phyloP scores from a whole-genome alignment of 768 basidiomycete species.

The Mycena galopus region DNA sequence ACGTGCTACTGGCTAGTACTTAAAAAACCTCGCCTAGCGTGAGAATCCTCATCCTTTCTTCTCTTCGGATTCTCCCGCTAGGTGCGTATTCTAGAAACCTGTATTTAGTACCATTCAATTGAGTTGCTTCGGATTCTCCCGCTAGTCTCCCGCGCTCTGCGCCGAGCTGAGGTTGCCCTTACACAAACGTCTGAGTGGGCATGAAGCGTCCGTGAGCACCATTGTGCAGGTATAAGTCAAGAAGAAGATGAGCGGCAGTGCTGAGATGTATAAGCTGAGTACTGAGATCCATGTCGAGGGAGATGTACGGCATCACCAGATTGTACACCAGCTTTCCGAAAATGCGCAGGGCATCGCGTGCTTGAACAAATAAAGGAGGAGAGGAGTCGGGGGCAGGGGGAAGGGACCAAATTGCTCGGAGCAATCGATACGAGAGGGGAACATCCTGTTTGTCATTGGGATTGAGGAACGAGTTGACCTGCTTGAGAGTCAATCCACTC shows the following conservation, averaged over 20 bases:
- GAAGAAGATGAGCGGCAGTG: slow-evolving; percentile 45
- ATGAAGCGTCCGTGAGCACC: slow-evolving; percentile 37
- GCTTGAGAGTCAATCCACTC: neutral
- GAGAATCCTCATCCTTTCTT: no score
- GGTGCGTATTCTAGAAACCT: no score
- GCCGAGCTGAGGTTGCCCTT: no score
- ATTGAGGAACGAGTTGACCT: slow-evolving; percentile 38
- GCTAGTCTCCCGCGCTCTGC: no score
- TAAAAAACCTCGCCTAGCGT: no score
- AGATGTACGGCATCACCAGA: slow-evolving; percentile 46
- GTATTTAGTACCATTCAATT: no score
- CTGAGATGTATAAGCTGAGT: slow-evolving; percentile 51
- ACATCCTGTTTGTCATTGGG: slow-evolving; percentile 50
- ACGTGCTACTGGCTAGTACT: no score
- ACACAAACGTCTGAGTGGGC: slow-evolving; percentile 42
- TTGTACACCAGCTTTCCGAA: slow-evolving; percentile 40
- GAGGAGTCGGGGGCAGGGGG: slow-evolving; percentile 19
- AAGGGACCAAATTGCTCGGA: slow-evolving; percentile 43
- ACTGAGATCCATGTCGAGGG: slow-evolving; percentile 42
- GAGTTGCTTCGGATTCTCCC: no score
- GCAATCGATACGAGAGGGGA: slow-evolving; percentile 41
- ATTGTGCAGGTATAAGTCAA: slow-evolving; percentile 34
- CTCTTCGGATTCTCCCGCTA: no score
- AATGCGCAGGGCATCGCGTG: slow-evolving; percentile 37
- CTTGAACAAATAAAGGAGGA: slow-evolving; percentile 35